Percentiles rank a stretch among this genome's conserved stretches.
phyloP scores from a whole-genome alignment of 2,329 filamentous ascomycete genomes.

The Berkeleyomyces rouxiae region DNA sequence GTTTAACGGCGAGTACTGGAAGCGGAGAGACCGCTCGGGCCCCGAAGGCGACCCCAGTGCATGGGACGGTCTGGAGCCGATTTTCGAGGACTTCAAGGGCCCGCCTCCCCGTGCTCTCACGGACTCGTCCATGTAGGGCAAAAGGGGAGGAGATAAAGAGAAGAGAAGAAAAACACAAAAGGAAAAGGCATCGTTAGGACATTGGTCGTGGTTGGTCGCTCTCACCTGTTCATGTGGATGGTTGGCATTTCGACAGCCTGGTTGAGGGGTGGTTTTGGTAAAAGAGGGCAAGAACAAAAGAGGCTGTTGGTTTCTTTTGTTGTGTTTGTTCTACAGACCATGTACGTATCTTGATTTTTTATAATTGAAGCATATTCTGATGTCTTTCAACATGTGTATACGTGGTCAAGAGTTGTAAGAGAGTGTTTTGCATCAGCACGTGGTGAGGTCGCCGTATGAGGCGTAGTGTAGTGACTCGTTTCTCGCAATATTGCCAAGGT shows the following conservation, averaged over 20 bases:
- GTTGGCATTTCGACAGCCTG: too few relatives aligned
- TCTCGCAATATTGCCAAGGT: background rate
- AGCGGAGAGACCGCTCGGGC: slow-evolving; percentile 48
- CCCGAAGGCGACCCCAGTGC: slow-evolving; percentile 35
- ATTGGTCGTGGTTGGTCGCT: too few relatives aligned
- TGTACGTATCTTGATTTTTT: too few relatives aligned
- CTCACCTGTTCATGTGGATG: too few relatives aligned
- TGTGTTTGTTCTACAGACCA: too few relatives aligned
- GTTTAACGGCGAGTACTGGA: slow-evolving; percentile 83
- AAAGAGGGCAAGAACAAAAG: too few relatives aligned
- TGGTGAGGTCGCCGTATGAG: background rate
- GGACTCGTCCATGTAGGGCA: slow-evolving; percentile 8
- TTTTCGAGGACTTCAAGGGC: slow-evolving; percentile 35
- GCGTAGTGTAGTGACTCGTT: background rate
- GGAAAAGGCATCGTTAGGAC: too few relatives aligned
- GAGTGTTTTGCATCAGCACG: background rate
- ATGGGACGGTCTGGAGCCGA: slow-evolving; percentile 62
- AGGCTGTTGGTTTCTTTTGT: too few relatives aligned
- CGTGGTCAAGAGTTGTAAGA: background rate
- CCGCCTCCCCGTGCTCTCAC: slow-evolving; percentile 10
- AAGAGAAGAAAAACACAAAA: background rate
- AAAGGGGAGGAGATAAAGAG: background rate
- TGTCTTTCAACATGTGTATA: too few relatives aligned
- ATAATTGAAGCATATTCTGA: too few relatives aligned
- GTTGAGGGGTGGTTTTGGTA: too few relatives aligned